Base-by-base conservation (phyloP, 2,329 filamentous ascomycete genomes). In the Pestalotiopsis sp. region DNA sequence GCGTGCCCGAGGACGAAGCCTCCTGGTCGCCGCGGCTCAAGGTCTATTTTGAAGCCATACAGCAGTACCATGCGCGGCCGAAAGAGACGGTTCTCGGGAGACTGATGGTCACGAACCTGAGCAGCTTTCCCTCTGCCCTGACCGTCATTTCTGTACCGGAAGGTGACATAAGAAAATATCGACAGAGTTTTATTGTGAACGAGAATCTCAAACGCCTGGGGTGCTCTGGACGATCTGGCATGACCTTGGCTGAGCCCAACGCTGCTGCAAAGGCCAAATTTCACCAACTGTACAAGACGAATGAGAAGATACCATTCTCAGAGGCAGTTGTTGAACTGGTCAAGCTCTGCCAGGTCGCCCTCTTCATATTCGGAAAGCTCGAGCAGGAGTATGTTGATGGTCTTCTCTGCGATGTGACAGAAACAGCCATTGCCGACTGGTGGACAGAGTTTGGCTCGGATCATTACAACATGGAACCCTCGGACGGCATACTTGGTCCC, bases 391-490 rank as follows among this genome's bases (percentile, higher is more conserved):
- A 97, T 77, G 92, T 93, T 7, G 96, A 99, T 75, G 96, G 96
- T 0, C 81, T 98, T 26, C 86, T 99, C 3, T 99, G 96, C 78
- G 96, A 99, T 80, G 85, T 96, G 57, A 98, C 96, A 0, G 96
- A 99, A 78, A 91, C 87, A 70, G 94, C 94, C 1, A 89, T 98
- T 73, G 91, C 91, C 70, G 93, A 98, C 78, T 99, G 96, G 96
- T 98, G 96, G 96, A 91, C 92, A 1, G 93, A 97, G 74, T 91
- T 98, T 68, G 96, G 96, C 1, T 91, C 91, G 0, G 95, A 98
- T 72, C 91, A 96, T 75, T 98, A 95, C 82, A 97, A 95, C 66
- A 88, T 94, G 40, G 96, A 98, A 78, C 95, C 96, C 1, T 92
- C 92, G 10, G 96, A 99, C 80, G 95, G 95, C 13, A 94, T 97